Percentiles rank a stretch among this genome's conserved stretches.
These are phyloP conservation scores for Aspergillaceae sp. DNA, from an alignment of 2,329 filamentous ascomycete species.

Conservation along the genomic window DNA sequence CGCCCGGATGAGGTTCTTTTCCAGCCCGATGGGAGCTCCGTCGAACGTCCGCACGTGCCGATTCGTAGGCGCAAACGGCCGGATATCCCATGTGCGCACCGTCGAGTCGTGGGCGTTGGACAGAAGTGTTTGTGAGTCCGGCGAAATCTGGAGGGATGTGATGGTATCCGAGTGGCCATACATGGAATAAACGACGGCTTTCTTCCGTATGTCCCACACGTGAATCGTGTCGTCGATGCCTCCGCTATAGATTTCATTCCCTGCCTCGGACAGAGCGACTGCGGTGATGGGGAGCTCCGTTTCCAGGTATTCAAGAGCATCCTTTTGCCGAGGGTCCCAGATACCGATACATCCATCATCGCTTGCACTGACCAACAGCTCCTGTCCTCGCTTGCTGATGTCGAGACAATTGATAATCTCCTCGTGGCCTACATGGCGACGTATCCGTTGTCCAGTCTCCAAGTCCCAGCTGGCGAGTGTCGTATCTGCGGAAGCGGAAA, in stretches of 20 bases:
- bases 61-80: conserved; percentile 85
- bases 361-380: conserved; percentile 80
- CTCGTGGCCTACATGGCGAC: conserved; percentile 84
- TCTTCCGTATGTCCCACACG: conserved; percentile 93
- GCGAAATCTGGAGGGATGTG: conserved; percentile 82
- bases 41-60: conserved; percentile 81
- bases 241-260: conserved; percentile 89
- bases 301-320: conserved; percentile 77
- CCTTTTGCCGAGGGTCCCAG: conserved; percentile 90
- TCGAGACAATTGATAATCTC: conserved; percentile 92
- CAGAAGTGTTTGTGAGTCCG: conserved; percentile 79
- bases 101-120: conserved; percentile 94
- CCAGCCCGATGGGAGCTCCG: conserved; percentile 75
- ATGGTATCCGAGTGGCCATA: conserved; percentile 85
- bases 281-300: conserved; percentile 90
- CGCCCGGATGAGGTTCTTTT: conserved; percentile 83
- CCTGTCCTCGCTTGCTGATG: conserved; percentile 80
- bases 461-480: conserved; percentile 92
- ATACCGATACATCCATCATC: conserved; percentile 91
- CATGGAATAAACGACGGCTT: conserved; percentile 78
- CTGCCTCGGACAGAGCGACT: conserved; percentile 82
- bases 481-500: conserved; percentile 88
- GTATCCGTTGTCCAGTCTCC: conserved; percentile 83
- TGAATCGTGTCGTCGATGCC: conserved; percentile 97
- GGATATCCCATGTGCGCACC: conserved; percentile 89